These are phyloP conservation scores for Acidomyces sp. DNA, from an alignment of 495 filamentous ascomycete genomes.

Conservation along the genomic window DNA sequence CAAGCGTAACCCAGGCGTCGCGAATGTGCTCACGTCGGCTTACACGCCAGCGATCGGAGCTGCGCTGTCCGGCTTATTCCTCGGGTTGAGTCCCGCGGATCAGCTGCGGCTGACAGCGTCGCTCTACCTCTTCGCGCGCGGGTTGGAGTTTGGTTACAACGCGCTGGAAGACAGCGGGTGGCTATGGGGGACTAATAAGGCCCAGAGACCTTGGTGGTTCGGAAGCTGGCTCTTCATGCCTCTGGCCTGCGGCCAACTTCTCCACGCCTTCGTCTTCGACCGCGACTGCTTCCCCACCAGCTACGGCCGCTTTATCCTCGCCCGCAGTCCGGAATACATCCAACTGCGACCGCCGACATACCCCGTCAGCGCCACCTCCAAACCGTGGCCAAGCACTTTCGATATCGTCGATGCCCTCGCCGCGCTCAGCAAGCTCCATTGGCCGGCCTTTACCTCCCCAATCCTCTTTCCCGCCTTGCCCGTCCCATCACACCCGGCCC, in stretches of 20 bases:
- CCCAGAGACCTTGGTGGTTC: slow-evolving; percentile 60
- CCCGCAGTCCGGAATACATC: slow-evolving; percentile 63
- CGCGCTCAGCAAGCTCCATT: slow-evolving; percentile 63
- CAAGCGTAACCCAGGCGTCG: slow-evolving; percentile 63
- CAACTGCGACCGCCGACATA: slow-evolving; percentile 56
- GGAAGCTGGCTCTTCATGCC: slow-evolving; percentile 95
- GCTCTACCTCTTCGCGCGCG: slow-evolving; percentile 64
- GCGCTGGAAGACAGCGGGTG: slow-evolving; percentile 65
- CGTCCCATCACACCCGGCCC: slow-evolving; percentile 38
- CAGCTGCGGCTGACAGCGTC: slow-evolving; percentile 67
- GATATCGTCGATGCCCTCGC: slow-evolving; percentile 71
- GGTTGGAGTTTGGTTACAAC: slow-evolving; percentile 80
- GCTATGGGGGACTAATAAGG: slow-evolving; percentile 36
- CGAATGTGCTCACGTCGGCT: slow-evolving; percentile 59
- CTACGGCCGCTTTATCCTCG: slow-evolving; percentile 62
- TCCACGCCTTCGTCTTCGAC: slow-evolving; percentile 89
- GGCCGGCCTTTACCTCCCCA: slow-evolving; percentile 82
- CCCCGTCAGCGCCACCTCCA: slow-evolving; percentile 33
- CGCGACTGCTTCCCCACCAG: slow-evolving; percentile 68
- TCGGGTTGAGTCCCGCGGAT: slow-evolving; percentile 64
- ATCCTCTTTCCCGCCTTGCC: slow-evolving; percentile 64
- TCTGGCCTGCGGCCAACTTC: slow-evolving; percentile 74
- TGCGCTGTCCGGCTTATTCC: slow-evolving; percentile 65
- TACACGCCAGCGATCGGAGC: slow-evolving; percentile 82
- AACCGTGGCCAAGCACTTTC: slow-evolving; percentile 62